A percentile compares a stretch with the other conserved stretches of the same genome.
Conservation (phyloP, 2,329 filamentous ascomycete species). For the Stylonectria norvegica region DNA sequence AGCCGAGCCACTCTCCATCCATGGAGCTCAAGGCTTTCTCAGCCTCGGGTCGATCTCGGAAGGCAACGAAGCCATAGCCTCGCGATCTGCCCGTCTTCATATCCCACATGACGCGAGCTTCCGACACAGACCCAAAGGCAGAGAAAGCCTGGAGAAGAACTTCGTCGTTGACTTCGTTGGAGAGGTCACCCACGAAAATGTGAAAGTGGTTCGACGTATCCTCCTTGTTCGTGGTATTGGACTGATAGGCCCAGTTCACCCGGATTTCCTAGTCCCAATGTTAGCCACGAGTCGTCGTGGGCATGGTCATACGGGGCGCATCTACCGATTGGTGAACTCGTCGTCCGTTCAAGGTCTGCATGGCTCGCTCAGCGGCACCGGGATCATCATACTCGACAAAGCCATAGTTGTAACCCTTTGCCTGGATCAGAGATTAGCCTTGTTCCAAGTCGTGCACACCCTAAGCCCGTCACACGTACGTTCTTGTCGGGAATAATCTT, state of each 20-base stretch:
- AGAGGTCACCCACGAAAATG: slow-evolving; percentile 96
- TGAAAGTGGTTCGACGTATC: slow-evolving; percentile 98
- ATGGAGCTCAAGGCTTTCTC: slow-evolving; percentile 96
- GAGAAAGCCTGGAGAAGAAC: slow-evolving; percentile 91
- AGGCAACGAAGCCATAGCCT: slow-evolving; percentile 96
- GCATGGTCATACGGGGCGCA: slow-evolving; percentile 1
- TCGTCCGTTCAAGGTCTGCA: slow-evolving; percentile 94
- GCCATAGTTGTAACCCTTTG: slow-evolving; percentile 97
- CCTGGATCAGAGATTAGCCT: slow-evolving; percentile 49
- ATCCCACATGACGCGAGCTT: slow-evolving; percentile 99
- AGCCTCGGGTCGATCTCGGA: slow-evolving; percentile 87
- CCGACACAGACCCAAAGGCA: slow-evolving; percentile 91
- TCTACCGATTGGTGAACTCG: slow-evolving; percentile 89
- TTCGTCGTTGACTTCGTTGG: slow-evolving; percentile 98
- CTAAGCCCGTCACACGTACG: slow-evolving; percentile 54
- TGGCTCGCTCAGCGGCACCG: slow-evolving; percentile 90
- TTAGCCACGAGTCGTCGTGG: slow-evolving; percentile 9
- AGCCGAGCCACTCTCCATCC: slow-evolving; percentile 99
- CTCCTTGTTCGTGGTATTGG: slow-evolving; percentile 90
- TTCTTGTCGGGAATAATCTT: slow-evolving; percentile 99
- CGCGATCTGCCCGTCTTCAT: slow-evolving; percentile 99
- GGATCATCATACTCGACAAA: slow-evolving; percentile 99
- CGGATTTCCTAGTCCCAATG: slow-evolving; percentile 74
- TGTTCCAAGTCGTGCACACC: not conserved
- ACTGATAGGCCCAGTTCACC: slow-evolving; percentile 99